Evolutionary conservation across 2,329 filamentous ascomycete species (phyloP).

Genomic region (Endothia cerciana): DNA sequence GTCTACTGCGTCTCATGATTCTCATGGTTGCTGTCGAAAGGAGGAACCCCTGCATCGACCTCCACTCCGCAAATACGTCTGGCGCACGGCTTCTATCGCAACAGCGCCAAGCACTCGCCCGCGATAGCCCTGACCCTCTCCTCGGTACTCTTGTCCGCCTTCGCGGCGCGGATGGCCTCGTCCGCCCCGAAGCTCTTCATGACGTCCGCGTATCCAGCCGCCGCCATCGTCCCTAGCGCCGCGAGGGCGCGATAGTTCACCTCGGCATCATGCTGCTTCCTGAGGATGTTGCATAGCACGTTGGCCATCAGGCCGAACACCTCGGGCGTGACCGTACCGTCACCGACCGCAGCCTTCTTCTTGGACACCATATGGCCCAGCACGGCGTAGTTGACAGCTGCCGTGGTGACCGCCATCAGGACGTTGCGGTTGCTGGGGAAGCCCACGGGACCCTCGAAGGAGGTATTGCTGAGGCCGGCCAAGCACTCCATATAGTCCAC

Average conservation of each 20-base stretch:
- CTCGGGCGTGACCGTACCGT: constrained; percentile 46
- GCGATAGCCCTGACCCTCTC: constrained; percentile 52
- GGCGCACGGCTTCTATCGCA: constrained; percentile 28
- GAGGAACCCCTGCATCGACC: neutral
- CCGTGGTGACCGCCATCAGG: constrained; percentile 78
- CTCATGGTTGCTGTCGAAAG: neutral
- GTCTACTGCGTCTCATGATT: neutral
- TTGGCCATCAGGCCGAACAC: constrained; percentile 49
- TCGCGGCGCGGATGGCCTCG: constrained; percentile 44
- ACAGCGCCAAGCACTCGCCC: constrained; percentile 48
- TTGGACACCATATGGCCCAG: constrained; percentile 57
- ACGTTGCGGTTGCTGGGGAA: constrained; percentile 72
- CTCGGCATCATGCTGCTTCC: constrained; percentile 74
- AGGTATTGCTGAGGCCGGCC: constrained; percentile 52
- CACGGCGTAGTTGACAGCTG: constrained; percentile 84
- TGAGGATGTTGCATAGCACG: constrained; percentile 65
- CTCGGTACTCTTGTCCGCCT: constrained; percentile 50
- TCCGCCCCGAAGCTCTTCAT: constrained; percentile 48
- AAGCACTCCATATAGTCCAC: constrained; percentile 67
- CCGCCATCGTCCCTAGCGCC: constrained; percentile 77
- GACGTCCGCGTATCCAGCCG: constrained; percentile 54
- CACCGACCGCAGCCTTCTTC: constrained; percentile 44
- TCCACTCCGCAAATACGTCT: neutral
- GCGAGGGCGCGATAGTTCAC: constrained; percentile 82
- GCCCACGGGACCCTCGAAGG: constrained; percentile 53